These are phyloP conservation scores for Actinidia chinensis DNA, from an alignment of 179 eudicot species.

Conservation along the genomic window DNA sequence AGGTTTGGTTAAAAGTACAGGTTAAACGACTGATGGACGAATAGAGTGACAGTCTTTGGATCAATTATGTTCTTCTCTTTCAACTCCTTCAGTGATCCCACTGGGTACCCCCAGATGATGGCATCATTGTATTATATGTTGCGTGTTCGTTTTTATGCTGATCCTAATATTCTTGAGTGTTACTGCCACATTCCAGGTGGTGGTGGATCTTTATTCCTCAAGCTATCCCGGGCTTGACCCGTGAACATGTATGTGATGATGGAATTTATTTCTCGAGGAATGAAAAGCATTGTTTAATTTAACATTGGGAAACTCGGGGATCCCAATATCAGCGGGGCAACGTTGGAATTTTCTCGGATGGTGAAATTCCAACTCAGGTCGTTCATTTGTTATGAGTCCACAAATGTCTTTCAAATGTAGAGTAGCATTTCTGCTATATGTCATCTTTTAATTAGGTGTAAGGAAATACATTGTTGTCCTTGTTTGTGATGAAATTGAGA, in stretches of 20 bases:
- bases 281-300: slow-evolving; percentile 82
- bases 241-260: slow-evolving; percentile 66
- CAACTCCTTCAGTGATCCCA: slow-evolving; percentile 74
- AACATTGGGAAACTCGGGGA: slow-evolving; percentile 61
- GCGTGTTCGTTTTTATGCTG: not conserved
- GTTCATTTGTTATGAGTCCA: not conserved
- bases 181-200: slow-evolving; percentile 47
- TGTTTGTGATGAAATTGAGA: too few relatives aligned
- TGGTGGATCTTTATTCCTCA: slow-evolving; percentile 61
- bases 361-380: slow-evolving; percentile 84
- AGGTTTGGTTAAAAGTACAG: too few relatives aligned
- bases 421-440: too few relatives aligned
- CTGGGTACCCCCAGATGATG: slow-evolving; percentile 84
- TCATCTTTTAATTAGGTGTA: not conserved
- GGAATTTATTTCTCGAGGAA: slow-evolving; percentile 93
- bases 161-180: not conserved
- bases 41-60: slow-evolving; percentile 83
- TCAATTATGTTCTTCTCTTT: slow-evolving; percentile 70
- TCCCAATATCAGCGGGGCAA: slow-evolving; percentile 48
- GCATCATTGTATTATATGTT: slow-evolving; percentile 14
- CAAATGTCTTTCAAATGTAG: not conserved
- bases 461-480: not conserved
- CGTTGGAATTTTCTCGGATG: slow-evolving; percentile 64
- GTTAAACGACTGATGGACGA: slow-evolving; percentile 71
- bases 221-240: slow-evolving; percentile 67